Base-by-base conservation (phyloP, 2,329 filamentous ascomycete species). In the Colletotrichum cordylinicola region DNA sequence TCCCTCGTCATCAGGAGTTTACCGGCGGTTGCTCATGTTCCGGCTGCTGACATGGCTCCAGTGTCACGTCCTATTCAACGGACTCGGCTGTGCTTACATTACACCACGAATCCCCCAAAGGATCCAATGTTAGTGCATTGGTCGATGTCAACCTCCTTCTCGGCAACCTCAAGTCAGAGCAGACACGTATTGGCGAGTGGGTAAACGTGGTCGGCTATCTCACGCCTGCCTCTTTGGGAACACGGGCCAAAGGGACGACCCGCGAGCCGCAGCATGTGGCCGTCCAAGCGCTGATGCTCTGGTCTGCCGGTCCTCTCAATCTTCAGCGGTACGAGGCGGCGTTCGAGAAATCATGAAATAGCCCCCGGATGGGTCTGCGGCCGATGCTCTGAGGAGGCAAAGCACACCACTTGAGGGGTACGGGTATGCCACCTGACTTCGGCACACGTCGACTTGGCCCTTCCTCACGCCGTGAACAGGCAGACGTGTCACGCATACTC, bases 191-290 rank as follows among this genome's bases (percentile, higher is more conserved):
- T 31, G 96, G 96, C n/a, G 90, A 93, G 75, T 98, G 96, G 96
- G 85, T 98, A 66, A 98, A 98, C 82, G 89, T 98, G 5, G 91
- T 98, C 78, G 96, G 96, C 8, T 98, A 98, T 82, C 87, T 96
- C 70, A 89, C 87, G 55, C 82, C 82, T 58, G 67, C 43, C 31
- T 61, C 65, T 35, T 12, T 56, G 61, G 61, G 74, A 52, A 71
- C 65, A 21, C 58, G 67, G 76, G 48, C 70, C 60, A 74, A 62
- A 67, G 68, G 65, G 48, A 72, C 64, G 76, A 55, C 29, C 67
- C 31, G 61, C 66, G 76, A 74, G 65, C 73, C 64, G 65, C 74
- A 78, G 18, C 77, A 77, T 69, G 84, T 89, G 33, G 81, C 86
- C 72, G 87, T 98, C 21, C 95, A 98, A 81, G 95, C 95, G 2